Conservation (phyloP, 2,329 filamentous ascomycete species). For the Cadophora malorum region DNA sequence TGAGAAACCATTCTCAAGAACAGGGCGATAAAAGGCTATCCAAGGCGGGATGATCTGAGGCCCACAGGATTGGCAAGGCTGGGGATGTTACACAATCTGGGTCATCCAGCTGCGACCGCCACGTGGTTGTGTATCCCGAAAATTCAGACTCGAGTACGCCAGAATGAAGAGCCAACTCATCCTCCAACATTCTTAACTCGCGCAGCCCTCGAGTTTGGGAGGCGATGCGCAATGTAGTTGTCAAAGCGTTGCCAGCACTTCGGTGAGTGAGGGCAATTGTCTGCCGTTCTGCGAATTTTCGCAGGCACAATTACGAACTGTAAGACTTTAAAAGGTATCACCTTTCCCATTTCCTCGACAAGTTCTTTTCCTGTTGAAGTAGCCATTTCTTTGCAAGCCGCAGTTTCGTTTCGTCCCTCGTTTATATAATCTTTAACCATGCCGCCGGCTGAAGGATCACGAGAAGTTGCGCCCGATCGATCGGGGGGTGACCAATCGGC, state of each 20-base stretch:
- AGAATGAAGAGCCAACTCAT: background rate
- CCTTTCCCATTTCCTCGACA: too few species aligned
- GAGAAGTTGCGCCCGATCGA: background rate
- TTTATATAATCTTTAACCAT: background rate
- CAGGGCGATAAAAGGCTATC: background rate
- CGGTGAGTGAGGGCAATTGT: constrained; percentile 3
- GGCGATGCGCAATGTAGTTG: background rate
- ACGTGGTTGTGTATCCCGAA: background rate
- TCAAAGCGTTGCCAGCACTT: constrained; percentile 8
- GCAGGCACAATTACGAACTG: background rate
- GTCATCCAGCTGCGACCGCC: background rate
- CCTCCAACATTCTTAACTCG: background rate
- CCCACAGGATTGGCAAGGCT: background rate
- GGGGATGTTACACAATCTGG: background rate
- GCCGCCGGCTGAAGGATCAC: background rate
- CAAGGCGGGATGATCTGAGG: background rate
- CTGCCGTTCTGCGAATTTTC: background rate
- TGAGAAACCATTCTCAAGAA: background rate
- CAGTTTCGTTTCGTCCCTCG: background rate
- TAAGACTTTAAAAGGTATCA: background rate
- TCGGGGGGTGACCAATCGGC: background rate
- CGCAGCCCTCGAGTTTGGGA: background rate
- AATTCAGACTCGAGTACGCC: background rate
- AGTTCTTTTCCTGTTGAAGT: background rate
- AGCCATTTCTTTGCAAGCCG: background rate